Evolutionary conservation across 139 green algal genomes (phyloP), one percentile per base, ranked within the genome.

Genomic region (Chlamydomonas sp.): DNA sequence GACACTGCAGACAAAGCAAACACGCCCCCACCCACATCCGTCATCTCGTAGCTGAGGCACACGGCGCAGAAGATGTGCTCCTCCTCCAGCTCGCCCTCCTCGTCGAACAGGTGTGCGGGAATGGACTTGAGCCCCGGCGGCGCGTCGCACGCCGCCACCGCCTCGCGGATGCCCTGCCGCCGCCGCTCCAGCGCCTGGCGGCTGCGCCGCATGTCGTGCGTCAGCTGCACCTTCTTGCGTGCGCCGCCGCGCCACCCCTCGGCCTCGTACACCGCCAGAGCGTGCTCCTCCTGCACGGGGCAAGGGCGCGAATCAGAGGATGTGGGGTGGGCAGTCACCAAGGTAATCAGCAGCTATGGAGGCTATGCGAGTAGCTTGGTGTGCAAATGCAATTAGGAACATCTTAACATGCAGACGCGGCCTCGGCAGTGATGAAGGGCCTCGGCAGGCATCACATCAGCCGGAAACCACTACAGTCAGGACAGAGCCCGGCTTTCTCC

Each of bases 21-120:
- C 75, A 5, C 20, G 15, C 67, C 15, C 67, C 0, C 83, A 78
- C 86, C 82, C 85, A 93, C 93, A 71, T 96, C 94, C 16, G 72
- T 76, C 73, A 81, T 91, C 64, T 97, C 92, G 59, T 80, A 69
- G 67, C 80, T 75, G 14, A 67, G 20, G 94, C 96, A 98, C 85
- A 93, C 94, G 67, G 91, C 91, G 92, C 96, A 98, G 86, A 98
- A 97, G 62, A 98, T 96, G 82, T 97, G 78, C n/a, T 90, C 60
- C 83, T 91, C 79, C 57, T 95, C 93, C 63, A 98, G 85, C 90
- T 97, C 94, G 12, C 95, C 95, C 12, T 96, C 86, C 57, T 87
- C 80, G 80, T 97, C 96, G 79, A 93, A 97, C n/a, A 85, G 63
- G 16, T 91, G 62, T 0, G 74, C 20, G 2, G 92, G 88, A 66